These are phyloP conservation scores for Candida tropicalis DNA, from an alignment of 1,139 yeast species.

Conservation along the genomic window DNA sequence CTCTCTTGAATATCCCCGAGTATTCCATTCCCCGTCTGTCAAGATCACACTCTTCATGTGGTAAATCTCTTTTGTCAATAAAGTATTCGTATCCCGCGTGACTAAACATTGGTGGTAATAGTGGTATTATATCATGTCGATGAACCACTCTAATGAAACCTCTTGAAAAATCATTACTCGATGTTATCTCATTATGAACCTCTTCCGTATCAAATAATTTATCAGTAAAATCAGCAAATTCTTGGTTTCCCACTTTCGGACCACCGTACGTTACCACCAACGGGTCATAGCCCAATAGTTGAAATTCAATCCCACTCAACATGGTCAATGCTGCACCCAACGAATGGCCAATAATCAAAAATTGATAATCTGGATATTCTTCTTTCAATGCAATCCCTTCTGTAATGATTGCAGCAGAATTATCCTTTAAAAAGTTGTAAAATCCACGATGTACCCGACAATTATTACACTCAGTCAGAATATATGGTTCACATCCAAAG, in stretches of 20 bases:
- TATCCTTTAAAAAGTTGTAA: slow-evolving; percentile 41
- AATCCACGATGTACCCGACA: slow-evolving; percentile 68
- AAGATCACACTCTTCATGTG: slow-evolving; percentile 46
- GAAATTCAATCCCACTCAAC: slow-evolving; percentile 61
- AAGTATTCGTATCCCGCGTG: slow-evolving; percentile 55
- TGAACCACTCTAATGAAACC: slow-evolving; percentile 58
- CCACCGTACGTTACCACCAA: slow-evolving; percentile 60
- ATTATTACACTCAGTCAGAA: slow-evolving; percentile 37
- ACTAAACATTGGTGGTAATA: slow-evolving; percentile 54
- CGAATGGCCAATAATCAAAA: slow-evolving; percentile 69
- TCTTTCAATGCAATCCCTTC: slow-evolving; percentile 33
- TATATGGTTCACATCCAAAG: slow-evolving; percentile 13
- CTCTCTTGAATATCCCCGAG: slow-evolving; percentile 11
- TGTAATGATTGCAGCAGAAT: slow-evolving; percentile 36
- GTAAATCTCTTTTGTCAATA: slow-evolving; percentile 45
- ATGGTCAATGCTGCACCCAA: slow-evolving; percentile 72
- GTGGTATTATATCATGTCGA: slow-evolving; percentile 57
- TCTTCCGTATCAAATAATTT: slow-evolving; percentile 41
- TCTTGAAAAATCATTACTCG: slow-evolving; percentile 21
- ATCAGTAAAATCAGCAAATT: slow-evolving; percentile 55
- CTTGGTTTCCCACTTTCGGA: slow-evolving; percentile 61
- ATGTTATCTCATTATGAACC: slow-evolving; percentile 19
- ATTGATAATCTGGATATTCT: slow-evolving; percentile 46
- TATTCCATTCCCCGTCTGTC: slow-evolving; percentile 20
- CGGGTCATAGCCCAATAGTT: slow-evolving; percentile 52